These are phyloP conservation scores for Neurospora sp. DNA, from an alignment of 495 filamentous ascomycete genomes.

Conservation along the genomic window DNA sequence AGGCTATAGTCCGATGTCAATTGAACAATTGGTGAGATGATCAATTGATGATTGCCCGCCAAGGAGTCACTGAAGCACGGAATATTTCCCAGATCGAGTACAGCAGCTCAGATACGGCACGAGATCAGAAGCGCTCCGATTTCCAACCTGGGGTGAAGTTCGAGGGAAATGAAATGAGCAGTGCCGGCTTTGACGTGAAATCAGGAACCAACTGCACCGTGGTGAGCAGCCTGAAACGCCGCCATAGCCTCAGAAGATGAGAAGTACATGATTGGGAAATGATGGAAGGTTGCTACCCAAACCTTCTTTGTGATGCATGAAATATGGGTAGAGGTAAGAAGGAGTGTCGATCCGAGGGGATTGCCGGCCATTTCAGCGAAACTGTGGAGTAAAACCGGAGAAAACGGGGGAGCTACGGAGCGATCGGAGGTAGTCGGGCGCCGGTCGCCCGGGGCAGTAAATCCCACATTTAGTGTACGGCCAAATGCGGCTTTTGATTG, in stretches of 20 bases:
- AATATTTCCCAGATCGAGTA: not conserved
- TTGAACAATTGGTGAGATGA: not conserved
- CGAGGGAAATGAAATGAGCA: not conserved
- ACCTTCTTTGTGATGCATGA: not conserved
- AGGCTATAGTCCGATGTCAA: not conserved
- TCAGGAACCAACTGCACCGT: not conserved
- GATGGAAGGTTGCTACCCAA: not conserved
- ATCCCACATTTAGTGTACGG: not conserved
- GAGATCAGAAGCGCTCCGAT: not conserved
- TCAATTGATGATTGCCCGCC: not conserved
- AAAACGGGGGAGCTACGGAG: not conserved
- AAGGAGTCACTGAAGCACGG: not conserved
- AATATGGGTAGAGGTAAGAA: not conserved
- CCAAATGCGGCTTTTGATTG: not conserved
- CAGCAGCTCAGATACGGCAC: not conserved
- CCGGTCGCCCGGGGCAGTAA: not conserved
- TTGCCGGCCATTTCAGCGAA: not conserved
- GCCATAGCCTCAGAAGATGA: not conserved
- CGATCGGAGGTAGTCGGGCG: not conserved
- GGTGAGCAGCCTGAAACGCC: not conserved
- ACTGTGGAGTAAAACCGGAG: not conserved
- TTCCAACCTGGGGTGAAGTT: not conserved
- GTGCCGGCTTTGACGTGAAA: not conserved
- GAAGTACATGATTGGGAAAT: not conserved
- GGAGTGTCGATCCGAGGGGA: not conserved